Evolutionary conservation across 2,329 filamentous ascomycete genomes (phyloP).

Genomic region (Phialocephala subalpina): DNA sequence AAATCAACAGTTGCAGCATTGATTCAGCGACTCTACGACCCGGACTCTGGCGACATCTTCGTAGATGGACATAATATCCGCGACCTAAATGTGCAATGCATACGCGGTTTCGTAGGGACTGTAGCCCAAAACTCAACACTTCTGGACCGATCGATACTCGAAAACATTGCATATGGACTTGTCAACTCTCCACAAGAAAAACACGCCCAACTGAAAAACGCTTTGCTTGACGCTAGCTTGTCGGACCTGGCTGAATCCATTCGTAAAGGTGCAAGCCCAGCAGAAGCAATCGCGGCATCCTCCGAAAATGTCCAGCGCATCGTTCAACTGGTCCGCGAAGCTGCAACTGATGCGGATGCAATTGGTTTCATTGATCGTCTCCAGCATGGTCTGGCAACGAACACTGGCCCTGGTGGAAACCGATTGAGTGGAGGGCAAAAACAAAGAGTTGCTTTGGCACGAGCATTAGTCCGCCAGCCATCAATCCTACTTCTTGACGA

Average conservation of each 20-base stretch:
- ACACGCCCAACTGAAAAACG: constrained; percentile 53
- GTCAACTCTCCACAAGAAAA: constrained; percentile 59
- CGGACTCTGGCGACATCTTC: constrained; percentile 44
- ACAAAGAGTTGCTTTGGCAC: constrained; percentile 80
- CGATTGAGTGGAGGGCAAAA: constrained; percentile 81
- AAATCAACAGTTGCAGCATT: constrained; percentile 65
- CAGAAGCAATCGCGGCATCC: constrained; percentile 3
- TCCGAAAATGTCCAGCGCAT: constrained; percentile 43
- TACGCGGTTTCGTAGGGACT: constrained; percentile 56
- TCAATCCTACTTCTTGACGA: constrained; percentile 67
- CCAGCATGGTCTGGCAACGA: constrained; percentile 33
- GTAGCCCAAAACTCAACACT: constrained; percentile 63
- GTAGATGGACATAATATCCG: constrained; percentile 30
- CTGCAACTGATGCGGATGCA: constrained; percentile 58
- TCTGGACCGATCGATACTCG: constrained; percentile 57
- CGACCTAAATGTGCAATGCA: constrained; percentile 24
- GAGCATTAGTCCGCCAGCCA: constrained; percentile 60
- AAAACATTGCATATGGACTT: constrained; percentile 37
- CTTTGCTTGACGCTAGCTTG: constrained; percentile 51
- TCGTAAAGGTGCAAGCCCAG: constrained; percentile 56
- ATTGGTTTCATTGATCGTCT: constrained; percentile 17
- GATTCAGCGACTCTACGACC: constrained; percentile 65
- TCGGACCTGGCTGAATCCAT: constrained; percentile 59
- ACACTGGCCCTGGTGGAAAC: constrained; percentile 35
- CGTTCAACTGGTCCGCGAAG: constrained; percentile 47